Conservation (phyloP, 2,329 filamentous ascomycete species). For the Fusarium veterinarium region DNA sequence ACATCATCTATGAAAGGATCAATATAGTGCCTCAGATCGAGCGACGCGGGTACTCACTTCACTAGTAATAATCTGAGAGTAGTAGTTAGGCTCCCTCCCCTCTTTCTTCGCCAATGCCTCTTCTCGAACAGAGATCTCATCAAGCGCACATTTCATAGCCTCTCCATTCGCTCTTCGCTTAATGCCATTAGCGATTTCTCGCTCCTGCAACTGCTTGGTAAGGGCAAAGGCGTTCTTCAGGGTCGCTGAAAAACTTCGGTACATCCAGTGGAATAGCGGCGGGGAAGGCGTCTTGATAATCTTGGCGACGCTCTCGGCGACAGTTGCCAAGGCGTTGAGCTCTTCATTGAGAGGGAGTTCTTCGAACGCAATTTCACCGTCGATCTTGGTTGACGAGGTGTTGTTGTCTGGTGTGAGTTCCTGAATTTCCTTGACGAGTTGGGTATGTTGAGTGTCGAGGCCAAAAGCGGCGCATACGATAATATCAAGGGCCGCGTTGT, state of each 20-base stretch:
- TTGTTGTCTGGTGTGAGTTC: neutral
- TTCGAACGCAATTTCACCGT: neutral
- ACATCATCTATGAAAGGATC: slow-evolving; percentile 1
- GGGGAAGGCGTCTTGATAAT: slow-evolving; percentile 16
- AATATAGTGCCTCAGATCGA: rapidly evolving
- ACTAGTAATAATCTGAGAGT: slow-evolving; percentile 19
- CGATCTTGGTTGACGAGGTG: rapidly evolving
- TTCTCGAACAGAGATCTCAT: slow-evolving; percentile 23
- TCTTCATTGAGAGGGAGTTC: slow-evolving; percentile 14
- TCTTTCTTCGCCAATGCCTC: slow-evolving; percentile 25
- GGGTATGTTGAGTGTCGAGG: slow-evolving; percentile 5
- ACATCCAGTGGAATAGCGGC: slow-evolving; percentile 12
- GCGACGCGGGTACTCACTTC: neutral
- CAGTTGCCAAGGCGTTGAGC: neutral
- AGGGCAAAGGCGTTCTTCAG: slow-evolving; percentile 7
- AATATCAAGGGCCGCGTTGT: slow-evolving; percentile 28
- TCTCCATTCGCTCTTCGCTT: slow-evolving; percentile 10
- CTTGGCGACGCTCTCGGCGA: slow-evolving; percentile 14
- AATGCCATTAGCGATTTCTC: slow-evolving; percentile 15
- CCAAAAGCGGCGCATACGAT: slow-evolving; percentile 24
- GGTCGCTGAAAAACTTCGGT: neutral
- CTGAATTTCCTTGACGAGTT: slow-evolving; percentile 13
- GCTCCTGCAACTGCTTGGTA: neutral
- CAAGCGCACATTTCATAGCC: slow-evolving; percentile 21
- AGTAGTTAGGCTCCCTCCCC: slow-evolving; percentile 11